Conservation (phyloP, 2,329 filamentous ascomycete genomes). For the Cladophialophora bantiana region DNA sequence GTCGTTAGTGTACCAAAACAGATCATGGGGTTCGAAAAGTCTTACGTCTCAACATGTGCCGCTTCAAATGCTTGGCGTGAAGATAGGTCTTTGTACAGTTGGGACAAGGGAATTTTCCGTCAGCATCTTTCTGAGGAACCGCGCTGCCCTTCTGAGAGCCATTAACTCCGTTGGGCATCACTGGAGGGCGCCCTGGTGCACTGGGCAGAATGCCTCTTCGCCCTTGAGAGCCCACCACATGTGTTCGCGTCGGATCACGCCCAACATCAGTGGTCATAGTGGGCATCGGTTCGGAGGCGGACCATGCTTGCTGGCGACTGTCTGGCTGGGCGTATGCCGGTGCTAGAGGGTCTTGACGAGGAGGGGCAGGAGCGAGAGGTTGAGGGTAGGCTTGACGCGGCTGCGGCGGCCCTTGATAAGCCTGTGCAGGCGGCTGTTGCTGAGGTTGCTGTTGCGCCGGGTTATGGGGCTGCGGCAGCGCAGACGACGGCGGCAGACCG, state of each 20-base stretch:
- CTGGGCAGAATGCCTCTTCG: constrained; percentile 90
- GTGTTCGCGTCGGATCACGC: constrained; percentile 64
- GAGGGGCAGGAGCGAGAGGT: constrained; percentile 76
- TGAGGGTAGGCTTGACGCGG: constrained; percentile 74
- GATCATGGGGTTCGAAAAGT: constrained; percentile 18
- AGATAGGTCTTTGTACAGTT: constrained; percentile 98
- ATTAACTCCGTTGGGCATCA: constrained; percentile 68
- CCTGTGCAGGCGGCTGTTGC: constrained; percentile 49
- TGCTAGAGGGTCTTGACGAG: constrained; percentile 73
- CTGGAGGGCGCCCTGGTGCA: constrained; percentile 82
- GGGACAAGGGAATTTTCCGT: constrained; percentile 97
- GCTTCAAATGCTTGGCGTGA: constrained; percentile 96
- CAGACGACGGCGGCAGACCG: constrained; percentile 52
- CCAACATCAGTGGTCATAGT: constrained; percentile 49
- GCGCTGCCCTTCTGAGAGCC: constrained; percentile 76
- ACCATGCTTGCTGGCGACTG: constrained; percentile 54
- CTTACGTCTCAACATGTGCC: constrained; percentile 95
- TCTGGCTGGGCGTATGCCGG: constrained; percentile 61
- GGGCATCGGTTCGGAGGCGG: constrained; percentile 50
- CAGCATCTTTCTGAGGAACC: constrained; percentile 92
- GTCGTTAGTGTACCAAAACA: constrained; percentile 46
- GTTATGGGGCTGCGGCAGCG: constrained; percentile 51
- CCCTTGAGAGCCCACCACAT: constrained; percentile 94
- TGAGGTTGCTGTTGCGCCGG: constrained; percentile 50
- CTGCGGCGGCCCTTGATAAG: constrained; percentile 60